Evolutionary conservation across 768 basidiomycete genomes (phyloP).

Genomic region (Lactarius sp.): DNA sequence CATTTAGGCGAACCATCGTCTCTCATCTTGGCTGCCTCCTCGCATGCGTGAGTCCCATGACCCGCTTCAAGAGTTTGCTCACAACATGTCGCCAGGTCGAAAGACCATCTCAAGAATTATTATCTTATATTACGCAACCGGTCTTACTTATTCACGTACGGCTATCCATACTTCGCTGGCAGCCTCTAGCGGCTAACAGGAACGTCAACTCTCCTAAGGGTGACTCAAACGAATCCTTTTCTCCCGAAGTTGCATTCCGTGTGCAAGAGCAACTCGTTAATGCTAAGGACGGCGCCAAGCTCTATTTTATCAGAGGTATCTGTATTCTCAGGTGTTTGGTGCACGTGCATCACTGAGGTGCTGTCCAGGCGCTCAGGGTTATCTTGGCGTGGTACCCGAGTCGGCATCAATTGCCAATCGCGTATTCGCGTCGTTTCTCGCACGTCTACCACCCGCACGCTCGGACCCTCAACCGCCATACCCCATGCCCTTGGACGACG

Average conservation of each 20-base stretch:
- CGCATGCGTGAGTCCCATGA: conserved; percentile 8
- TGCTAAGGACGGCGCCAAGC: conserved; percentile 22
- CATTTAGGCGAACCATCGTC: conserved; percentile 22
- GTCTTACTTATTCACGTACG: conserved; percentile 24
- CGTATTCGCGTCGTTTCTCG: conserved; percentile 27
- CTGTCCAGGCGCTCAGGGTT: conserved; percentile 21
- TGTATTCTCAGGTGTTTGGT: background rate
- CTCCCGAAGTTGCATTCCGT: conserved; percentile 11
- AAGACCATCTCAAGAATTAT: conserved; percentile 5
- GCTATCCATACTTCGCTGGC: background rate
- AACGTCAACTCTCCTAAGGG: conserved; percentile 12
- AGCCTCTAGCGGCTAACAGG: background rate
- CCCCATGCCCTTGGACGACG: background rate
- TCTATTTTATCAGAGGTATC: conserved; percentile 23
- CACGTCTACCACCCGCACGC: conserved; percentile 16
- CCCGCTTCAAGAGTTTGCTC: background rate
- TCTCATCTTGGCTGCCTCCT: conserved; percentile 18
- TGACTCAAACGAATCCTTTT: conserved; percentile 18
- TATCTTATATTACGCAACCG: conserved; percentile 12
- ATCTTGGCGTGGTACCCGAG: conserved; percentile 24
- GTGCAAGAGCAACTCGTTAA: conserved; percentile 23
- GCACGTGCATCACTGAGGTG: background rate
- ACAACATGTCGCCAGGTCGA: background rate
- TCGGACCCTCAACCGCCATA: conserved; percentile 5
- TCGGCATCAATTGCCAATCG: conserved; percentile 27